Evolutionary conservation across 345 rosid species (phyloP).

Genomic region (Populus davidiana): DNA sequence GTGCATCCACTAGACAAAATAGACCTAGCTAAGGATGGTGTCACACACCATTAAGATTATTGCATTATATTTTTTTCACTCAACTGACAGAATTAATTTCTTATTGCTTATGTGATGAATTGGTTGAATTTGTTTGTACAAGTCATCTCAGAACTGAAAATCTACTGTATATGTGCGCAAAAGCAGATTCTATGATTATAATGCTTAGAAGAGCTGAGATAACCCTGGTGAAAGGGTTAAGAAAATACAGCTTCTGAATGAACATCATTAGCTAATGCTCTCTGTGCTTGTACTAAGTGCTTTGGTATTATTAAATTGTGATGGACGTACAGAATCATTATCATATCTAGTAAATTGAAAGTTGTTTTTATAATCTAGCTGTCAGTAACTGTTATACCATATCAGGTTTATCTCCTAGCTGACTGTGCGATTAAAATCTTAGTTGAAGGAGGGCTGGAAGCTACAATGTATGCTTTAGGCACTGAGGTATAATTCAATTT

Average conservation of each 20-base stretch:
- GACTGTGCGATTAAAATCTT: slow-evolving; percentile 72
- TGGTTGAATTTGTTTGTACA: neutral
- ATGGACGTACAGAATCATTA: neutral
- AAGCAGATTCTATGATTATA: slow-evolving; percentile 1
- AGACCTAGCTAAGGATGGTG: neutral
- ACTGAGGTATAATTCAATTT: slow-evolving; percentile 56
- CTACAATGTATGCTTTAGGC: slow-evolving; percentile 75
- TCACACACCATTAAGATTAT: neutral
- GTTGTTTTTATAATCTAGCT: neutral
- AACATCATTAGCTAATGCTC: slow-evolving; percentile 1
- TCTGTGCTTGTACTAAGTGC: neutral
- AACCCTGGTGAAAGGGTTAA: neutral
- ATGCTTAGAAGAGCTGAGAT: neutral
- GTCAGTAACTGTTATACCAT: slow-evolving; percentile 21
- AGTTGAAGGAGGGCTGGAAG: slow-evolving; percentile 82
- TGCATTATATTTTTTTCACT: neutral
- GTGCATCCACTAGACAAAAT: neutral
- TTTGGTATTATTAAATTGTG: neutral
- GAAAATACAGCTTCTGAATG: slow-evolving; percentile 12
- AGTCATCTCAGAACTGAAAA: neutral
- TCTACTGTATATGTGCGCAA: neutral
- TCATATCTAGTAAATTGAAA: neutral
- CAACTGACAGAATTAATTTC: neutral
- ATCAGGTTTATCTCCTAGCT: slow-evolving; percentile 75
- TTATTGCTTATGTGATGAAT: neutral